Conservation (phyloP, 129 eudicot species). For the Rutidosis leptorrhynchoides region DNA sequence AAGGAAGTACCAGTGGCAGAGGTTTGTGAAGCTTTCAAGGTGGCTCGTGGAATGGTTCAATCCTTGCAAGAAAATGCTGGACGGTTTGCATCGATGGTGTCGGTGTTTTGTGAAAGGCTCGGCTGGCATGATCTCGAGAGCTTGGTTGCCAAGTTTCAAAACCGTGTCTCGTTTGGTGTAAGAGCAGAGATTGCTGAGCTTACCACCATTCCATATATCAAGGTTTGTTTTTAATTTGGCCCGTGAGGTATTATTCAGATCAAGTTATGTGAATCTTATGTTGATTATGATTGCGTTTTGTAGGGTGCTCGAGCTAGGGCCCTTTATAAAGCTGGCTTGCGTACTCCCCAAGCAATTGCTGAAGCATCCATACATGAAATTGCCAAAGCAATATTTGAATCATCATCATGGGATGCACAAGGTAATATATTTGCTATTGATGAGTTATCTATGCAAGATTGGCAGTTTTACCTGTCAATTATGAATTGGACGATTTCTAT, state of each 20-base stretch:
- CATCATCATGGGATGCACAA: slow-evolving; percentile 87
- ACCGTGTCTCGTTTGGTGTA: slow-evolving; percentile 95
- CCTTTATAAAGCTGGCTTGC: slow-evolving; percentile 88
- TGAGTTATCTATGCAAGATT: background rate
- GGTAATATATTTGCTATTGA: slow-evolving; percentile 37
- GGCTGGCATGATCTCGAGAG: slow-evolving; percentile 98
- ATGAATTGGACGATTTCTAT: background rate
- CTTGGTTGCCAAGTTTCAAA: slow-evolving; percentile 81
- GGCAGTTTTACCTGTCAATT: background rate
- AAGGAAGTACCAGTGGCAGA: slow-evolving; percentile 90
- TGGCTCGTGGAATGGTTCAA: slow-evolving; percentile 99
- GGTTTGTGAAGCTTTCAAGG: slow-evolving; percentile 84
- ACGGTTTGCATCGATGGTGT: slow-evolving; percentile 96
- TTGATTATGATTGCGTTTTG: slow-evolving; percentile 16
- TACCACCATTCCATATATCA: slow-evolving; percentile 74
- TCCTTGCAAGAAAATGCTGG: slow-evolving; percentile 98
- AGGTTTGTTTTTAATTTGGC: slow-evolving; percentile 43
- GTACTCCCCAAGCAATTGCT: slow-evolving; percentile 93
- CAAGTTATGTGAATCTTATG: background rate
- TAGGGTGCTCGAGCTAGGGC: slow-evolving; percentile 99
- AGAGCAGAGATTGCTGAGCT: slow-evolving; percentile 98
- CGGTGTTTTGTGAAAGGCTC: slow-evolving; percentile 96
- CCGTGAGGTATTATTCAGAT: slow-evolving; percentile 14
- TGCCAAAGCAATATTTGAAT: slow-evolving; percentile 81
- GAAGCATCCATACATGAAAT: slow-evolving; percentile 83